phyloP scores from a whole-genome alignment of 164 flowering plant genomes.

The Pachysandra terminalis region DNA sequence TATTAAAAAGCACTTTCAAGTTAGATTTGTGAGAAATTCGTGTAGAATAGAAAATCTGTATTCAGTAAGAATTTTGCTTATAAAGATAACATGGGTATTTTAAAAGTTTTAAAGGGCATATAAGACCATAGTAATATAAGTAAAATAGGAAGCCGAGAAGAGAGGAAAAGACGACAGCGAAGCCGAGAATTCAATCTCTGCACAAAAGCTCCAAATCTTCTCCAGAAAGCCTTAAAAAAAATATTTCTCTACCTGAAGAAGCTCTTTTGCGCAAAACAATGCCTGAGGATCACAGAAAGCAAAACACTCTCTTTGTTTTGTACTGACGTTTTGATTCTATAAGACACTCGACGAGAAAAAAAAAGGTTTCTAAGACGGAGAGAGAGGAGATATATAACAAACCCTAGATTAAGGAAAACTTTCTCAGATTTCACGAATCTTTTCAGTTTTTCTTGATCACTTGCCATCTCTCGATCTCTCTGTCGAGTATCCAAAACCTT shows the following conservation, averaged over 20 bases:
- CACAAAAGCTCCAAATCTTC: neutral
- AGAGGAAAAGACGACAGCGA: neutral
- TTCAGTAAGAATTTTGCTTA: too few relatives aligned
- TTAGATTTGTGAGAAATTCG: too few relatives aligned
- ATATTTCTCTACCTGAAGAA: neutral
- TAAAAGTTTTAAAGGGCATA: too few relatives aligned
- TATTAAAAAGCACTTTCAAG: too few relatives aligned
- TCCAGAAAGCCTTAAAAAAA: neutral
- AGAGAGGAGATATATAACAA: neutral
- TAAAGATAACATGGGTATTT: too few relatives aligned
- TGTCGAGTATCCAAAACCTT: neutral
- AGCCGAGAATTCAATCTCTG: neutral
- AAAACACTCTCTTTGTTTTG: neutral
- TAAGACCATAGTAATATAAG: too few relatives aligned
- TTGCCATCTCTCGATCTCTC: slow-evolving; percentile 1
- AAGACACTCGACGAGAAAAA: neutral
- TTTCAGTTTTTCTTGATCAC: too few relatives aligned
- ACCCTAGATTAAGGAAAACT: neutral
- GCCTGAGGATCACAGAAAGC: neutral
- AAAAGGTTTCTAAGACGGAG: neutral
- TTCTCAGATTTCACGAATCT: neutral
- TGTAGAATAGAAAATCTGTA: too few relatives aligned
- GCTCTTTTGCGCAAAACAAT: slow-evolving; percentile 11
- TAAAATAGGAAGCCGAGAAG: too few relatives aligned
- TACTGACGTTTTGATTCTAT: neutral